These are phyloP conservation scores for Periconia digitata DNA, from an alignment of 2,329 filamentous ascomycete species.

Conservation along the genomic window DNA sequence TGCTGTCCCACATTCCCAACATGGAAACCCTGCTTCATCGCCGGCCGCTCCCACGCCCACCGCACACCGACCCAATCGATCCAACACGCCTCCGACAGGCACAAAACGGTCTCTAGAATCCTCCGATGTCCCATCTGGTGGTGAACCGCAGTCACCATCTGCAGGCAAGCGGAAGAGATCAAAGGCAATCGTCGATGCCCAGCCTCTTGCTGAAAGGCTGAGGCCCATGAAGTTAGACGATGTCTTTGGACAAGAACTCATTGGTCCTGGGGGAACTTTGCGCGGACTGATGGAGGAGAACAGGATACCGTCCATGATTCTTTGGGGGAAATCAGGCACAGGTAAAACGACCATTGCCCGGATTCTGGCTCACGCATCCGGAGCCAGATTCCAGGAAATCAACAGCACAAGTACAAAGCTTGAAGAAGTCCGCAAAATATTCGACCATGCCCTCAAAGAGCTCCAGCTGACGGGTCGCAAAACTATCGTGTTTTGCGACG, in stretches of 20 bases:
- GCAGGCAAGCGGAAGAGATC: constrained; percentile 61
- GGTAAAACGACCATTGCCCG: constrained; percentile 92
- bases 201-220: constrained; percentile 92
- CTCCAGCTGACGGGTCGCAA: constrained; percentile 78
- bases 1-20: constrained; percentile 19
- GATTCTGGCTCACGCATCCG: constrained; percentile 80
- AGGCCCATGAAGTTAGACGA: constrained; percentile 81
- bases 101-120: constrained; percentile 29
- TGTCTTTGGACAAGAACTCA: constrained; percentile 87
- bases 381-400: constrained; percentile 89
- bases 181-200: constrained; percentile 65
- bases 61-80: constrained; percentile 16
- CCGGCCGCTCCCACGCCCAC: constrained; percentile 16
- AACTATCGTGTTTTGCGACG: constrained; percentile 97
- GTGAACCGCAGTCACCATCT: constrained; percentile 38
- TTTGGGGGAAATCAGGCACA: constrained; percentile 83
- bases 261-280: constrained; percentile 80
- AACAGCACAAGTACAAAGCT: constrained; percentile 90
- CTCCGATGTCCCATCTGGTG: constrained; percentile 16
- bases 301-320: constrained; percentile 88
- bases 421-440: constrained; percentile 88
- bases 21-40: constrained; percentile 22
- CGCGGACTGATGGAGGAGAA: constrained; percentile 83
- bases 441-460: constrained; percentile 80
- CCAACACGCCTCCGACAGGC: constrained; percentile 28